These are phyloP conservation scores for Micractinium conductrix DNA, from an alignment of 139 green algal species.

Conservation along the genomic window DNA sequence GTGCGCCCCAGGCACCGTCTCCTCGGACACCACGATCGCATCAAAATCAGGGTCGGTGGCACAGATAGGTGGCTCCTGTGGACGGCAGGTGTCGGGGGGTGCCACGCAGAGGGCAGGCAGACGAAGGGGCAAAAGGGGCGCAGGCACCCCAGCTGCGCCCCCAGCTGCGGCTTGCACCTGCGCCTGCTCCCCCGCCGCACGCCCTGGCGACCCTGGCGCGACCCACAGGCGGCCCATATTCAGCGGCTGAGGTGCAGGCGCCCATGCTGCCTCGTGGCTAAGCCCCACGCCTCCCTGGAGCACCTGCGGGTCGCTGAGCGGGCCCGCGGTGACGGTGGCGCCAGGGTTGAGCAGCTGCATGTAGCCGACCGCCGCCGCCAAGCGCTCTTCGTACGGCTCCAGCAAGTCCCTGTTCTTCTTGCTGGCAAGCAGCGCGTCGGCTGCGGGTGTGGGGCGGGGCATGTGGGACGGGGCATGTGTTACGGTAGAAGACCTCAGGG, in stretches of 20 bases:
- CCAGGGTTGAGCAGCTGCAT: slow-evolving; percentile 61
- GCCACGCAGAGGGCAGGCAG: not conserved
- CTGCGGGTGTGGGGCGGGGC: slow-evolving; percentile 40
- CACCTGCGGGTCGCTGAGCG: slow-evolving; percentile 77
- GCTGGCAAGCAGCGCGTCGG: slow-evolving; percentile 75
- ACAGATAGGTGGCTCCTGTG: slow-evolving; percentile 70
- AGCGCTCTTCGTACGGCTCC: slow-evolving; percentile 70
- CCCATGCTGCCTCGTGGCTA: too few species aligned
- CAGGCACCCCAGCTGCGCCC: not conserved
- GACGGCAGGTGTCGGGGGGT: not conserved
- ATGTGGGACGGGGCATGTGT: not conserved
- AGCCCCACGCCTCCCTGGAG: not conserved
- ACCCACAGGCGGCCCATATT: too few species aligned
- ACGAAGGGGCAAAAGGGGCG: not conserved
- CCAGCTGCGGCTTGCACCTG: not conserved
- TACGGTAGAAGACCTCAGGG: too few species aligned
- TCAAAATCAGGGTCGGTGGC: slow-evolving; percentile 76
- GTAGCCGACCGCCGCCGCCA: slow-evolving; percentile 61
- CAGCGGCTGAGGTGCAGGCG: too few species aligned
- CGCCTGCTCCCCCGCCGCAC: not conserved
- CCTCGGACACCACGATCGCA: slow-evolving; percentile 87
- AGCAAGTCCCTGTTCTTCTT: slow-evolving; percentile 81
- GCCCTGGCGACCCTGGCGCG: too few species aligned
- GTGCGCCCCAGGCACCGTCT: slow-evolving; percentile 78
- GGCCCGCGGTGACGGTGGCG: slow-evolving; percentile 55